These are phyloP conservation scores for Leptodermis oblonga DNA, from an alignment of 257 asterid species.

Conservation along the genomic window DNA sequence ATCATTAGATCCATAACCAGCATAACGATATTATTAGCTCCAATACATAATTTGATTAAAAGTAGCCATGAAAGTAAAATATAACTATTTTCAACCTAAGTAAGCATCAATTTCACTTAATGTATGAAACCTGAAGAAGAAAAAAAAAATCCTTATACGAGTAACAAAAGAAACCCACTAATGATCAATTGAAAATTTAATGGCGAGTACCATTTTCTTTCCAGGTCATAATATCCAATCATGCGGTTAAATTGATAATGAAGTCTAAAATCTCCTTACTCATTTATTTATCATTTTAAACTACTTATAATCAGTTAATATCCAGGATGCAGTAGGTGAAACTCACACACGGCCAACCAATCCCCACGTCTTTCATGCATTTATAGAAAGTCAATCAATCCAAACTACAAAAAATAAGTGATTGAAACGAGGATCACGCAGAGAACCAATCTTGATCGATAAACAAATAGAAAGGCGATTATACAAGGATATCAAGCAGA, in stretches of 20 bases:
- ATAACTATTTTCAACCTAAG: background rate
- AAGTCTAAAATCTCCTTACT: background rate
- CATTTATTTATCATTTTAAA: background rate
- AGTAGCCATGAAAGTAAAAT: background rate
- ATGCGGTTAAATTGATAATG: background rate
- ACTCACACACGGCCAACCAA: background rate
- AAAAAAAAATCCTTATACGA: background rate
- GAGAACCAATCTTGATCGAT: background rate
- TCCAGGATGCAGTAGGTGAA: background rate
- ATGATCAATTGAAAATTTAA: background rate
- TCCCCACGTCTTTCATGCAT: slow-evolving; percentile 1
- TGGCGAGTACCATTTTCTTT: background rate
- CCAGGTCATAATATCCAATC: background rate
- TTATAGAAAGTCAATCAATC: background rate
- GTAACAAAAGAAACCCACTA: background rate
- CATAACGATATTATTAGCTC: background rate
- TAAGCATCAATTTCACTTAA: background rate
- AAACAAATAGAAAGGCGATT: no score
- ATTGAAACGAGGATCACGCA: background rate
- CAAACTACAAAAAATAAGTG: background rate
- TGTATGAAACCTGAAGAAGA: background rate
- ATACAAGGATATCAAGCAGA: background rate
- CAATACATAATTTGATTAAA: background rate
- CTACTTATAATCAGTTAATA: background rate
- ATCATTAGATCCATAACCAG: slow-evolving; percentile 6